Percentiles rank a stretch among this genome's conserved stretches.
Evolutionary conservation across 164 flowering plant genomes (phyloP).

Genomic region (Nelumbo lutea): DNA sequence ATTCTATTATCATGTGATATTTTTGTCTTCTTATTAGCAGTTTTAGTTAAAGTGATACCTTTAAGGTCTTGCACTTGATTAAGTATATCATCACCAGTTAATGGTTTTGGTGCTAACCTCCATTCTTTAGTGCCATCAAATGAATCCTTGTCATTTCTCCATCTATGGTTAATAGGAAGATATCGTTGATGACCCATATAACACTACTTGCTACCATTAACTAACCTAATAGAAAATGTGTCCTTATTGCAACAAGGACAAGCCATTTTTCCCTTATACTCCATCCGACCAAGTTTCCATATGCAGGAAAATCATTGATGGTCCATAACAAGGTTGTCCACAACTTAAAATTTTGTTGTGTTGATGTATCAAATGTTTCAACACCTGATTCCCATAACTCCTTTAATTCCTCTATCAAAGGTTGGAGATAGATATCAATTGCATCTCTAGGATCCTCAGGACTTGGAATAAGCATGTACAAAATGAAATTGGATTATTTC

Average conservation of each 20-base stretch:
- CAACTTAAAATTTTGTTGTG: background rate
- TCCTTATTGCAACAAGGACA: slow-evolving; percentile 3
- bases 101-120: no score
- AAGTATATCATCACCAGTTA: no score
- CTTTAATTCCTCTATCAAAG: background rate
- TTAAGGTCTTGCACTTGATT: no score
- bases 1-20: no score
- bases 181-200: background rate
- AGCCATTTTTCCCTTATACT: background rate
- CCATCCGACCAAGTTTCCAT: background rate
- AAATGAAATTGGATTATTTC: slow-evolving; percentile 1
- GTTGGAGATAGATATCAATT: background rate
- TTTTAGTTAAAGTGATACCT: no score
- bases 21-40: no score
- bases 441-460: background rate
- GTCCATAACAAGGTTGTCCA: background rate
- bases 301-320: slow-evolving; percentile 2
- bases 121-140: background rate
- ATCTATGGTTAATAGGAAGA: background rate
- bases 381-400: slow-evolving; percentile 1
- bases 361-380: background rate
- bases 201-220: background rate
- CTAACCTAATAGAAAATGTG: background rate
- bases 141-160: background rate
- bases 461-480: slow-evolving; percentile 4